These are phyloP conservation scores for Vitrella brassicaformis DNA, from an alignment of 73 alveolate genomes.

Conservation along the genomic window DNA sequence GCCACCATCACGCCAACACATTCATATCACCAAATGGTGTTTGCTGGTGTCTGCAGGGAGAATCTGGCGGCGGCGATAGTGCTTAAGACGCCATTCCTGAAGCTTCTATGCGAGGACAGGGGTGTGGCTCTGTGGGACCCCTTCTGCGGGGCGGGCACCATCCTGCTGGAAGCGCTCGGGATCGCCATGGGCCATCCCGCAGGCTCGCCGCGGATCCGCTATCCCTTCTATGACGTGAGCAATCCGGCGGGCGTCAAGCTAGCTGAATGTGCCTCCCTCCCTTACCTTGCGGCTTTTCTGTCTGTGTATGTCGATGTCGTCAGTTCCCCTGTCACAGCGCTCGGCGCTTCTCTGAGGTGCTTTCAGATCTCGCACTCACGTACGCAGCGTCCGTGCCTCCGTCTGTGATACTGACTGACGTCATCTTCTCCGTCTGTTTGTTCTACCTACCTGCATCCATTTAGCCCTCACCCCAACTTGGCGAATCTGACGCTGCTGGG, in stretches of 20 bases:
- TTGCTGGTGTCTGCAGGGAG: too few relatives aligned
- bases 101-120: not conserved
- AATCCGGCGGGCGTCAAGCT: not conserved
- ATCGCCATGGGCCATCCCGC: conserved; percentile 5
- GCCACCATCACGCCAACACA: too few relatives aligned
- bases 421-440: too few relatives aligned
- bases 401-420: too few relatives aligned
- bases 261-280: not conserved
- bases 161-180: conserved; percentile 27
- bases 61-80: not conserved
- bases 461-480: too few relatives aligned
- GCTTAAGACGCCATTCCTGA: not conserved
- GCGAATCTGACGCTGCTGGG: too few relatives aligned
- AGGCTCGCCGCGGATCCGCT: not conserved
- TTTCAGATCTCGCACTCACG: too few relatives aligned
- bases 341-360: too few relatives aligned
- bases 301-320: not conserved
- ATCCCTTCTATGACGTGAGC: not conserved
- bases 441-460: too few relatives aligned
- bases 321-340: too few relatives aligned
- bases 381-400: too few relatives aligned
- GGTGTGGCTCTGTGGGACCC: conserved; percentile 20
- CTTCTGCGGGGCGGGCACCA: conserved; percentile 26
- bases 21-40: too few relatives aligned
- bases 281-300: not conserved